phyloP scores from a whole-genome alignment of 495 filamentous ascomycete genomes.

The Penicillium bovifimosum region DNA sequence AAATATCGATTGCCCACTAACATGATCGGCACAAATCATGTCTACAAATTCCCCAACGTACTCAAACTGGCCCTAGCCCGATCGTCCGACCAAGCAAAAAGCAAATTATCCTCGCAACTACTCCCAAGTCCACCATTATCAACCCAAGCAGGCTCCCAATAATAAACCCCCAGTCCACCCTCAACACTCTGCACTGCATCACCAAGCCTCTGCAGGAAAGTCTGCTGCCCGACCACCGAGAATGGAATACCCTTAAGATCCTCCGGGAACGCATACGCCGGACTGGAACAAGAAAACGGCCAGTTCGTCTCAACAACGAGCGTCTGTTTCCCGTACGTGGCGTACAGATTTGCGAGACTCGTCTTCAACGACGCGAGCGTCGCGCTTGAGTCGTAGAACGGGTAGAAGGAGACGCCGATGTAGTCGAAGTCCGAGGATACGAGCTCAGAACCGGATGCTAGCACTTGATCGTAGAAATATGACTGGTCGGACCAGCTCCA shows the following conservation, averaged over 20 bases:
- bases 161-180: constrained; percentile 53
- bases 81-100: constrained; percentile 34
- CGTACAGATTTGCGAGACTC: constrained; percentile 53
- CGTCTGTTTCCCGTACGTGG: constrained; percentile 53
- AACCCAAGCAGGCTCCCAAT: constrained; percentile 70
- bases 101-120: constrained; percentile 44
- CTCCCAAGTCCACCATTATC: constrained; percentile 56
- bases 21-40: too few species aligned
- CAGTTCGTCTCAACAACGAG: constrained; percentile 64
- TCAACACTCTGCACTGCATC: constrained; percentile 43
- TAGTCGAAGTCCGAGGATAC: constrained; percentile 55
- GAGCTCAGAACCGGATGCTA: constrained; percentile 46
- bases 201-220: constrained; percentile 51
- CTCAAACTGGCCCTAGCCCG: constrained; percentile 28
- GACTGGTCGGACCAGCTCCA: constrained; percentile 63
- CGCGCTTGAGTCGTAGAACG: constrained; percentile 54
- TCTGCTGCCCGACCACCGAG: constrained; percentile 53
- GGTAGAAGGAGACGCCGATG: constrained; percentile 68
- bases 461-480: constrained; percentile 54
- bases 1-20: too few species aligned
- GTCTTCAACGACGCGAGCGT: constrained; percentile 50
- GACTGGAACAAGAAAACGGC: constrained; percentile 55
- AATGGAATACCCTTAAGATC: constrained; percentile 54
- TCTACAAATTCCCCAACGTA: constrained; percentile 28
- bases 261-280: constrained; percentile 50